phyloP scores from a whole-genome alignment of 2,329 filamentous ascomycete genomes.

The Fusarium sterilihyphosum region DNA sequence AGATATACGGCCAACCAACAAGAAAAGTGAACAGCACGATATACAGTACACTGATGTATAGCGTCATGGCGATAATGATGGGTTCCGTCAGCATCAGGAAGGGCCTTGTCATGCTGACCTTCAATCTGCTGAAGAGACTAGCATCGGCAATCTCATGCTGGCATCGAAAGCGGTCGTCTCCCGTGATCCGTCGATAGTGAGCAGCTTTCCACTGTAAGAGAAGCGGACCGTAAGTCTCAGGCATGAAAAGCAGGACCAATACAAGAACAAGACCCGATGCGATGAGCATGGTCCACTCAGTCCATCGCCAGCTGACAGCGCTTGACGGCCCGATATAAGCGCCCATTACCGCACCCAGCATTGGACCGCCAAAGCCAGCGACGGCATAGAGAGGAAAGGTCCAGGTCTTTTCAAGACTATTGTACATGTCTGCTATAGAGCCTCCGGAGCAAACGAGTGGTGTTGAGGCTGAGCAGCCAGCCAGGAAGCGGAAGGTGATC shows the following conservation, averaged over 20 bases:
- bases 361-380: slow-evolving; percentile 53
- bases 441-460: slow-evolving; percentile 56
- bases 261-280: slow-evolving; percentile 66
- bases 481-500: slow-evolving; percentile 59
- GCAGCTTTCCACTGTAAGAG: slow-evolving; percentile 69
- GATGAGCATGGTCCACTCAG: slow-evolving; percentile 72
- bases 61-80: slow-evolving; percentile 54
- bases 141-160: slow-evolving; percentile 67
- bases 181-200: slow-evolving; percentile 67
- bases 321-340: slow-evolving; percentile 72
- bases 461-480: slow-evolving; percentile 57
- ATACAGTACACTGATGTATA: slow-evolving; percentile 64
- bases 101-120: slow-evolving; percentile 55
- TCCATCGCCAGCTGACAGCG: slow-evolving; percentile 67
- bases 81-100: slow-evolving; percentile 53
- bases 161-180: slow-evolving; percentile 69
- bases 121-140: slow-evolving; percentile 63
- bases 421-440: slow-evolving; percentile 53
- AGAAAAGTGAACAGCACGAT: slow-evolving; percentile 65
- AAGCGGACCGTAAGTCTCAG: slow-evolving; percentile 70
- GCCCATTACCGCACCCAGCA: slow-evolving; percentile 57
- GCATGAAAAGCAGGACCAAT: slow-evolving; percentile 68
- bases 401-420: slow-evolving; percentile 49
- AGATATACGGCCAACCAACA: slow-evolving; percentile 62
- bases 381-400: slow-evolving; percentile 59